Percentiles rank a stretch among this genome's conserved stretches.
phyloP scores from a whole-genome alignment of 2,329 filamentous ascomycete species.

The Neocucurbitaria cava region DNA sequence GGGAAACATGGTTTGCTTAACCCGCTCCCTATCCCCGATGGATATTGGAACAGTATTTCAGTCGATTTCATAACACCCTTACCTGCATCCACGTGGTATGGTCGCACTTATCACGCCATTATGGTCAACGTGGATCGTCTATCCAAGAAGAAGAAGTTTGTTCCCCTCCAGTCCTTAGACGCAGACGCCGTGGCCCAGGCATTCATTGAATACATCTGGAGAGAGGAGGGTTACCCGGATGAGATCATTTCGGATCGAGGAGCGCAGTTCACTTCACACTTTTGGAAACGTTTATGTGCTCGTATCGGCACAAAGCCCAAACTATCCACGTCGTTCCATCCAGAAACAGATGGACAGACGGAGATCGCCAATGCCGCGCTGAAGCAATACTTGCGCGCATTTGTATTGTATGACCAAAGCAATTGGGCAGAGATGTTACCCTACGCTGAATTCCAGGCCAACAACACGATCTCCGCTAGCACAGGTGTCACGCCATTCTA shows the following conservation, averaged over 20 bases:
- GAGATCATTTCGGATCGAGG: slow-evolving; percentile 7
- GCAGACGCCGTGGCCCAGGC: too few relatives aligned
- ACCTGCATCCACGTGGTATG: too few relatives aligned
- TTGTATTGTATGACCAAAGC: slow-evolving; percentile 1
- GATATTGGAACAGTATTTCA: too few relatives aligned
- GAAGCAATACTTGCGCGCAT: slow-evolving; percentile 3
- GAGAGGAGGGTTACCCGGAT: not conserved
- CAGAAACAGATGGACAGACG: slow-evolving; percentile 7
- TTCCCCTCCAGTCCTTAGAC: too few relatives aligned
- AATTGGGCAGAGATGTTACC: slow-evolving; percentile 5
- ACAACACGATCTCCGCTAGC: not conserved
- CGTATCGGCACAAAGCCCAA: not conserved
- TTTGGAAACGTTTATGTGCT: not conserved
- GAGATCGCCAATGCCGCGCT: slow-evolving; percentile 1
- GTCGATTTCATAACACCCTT: too few relatives aligned
- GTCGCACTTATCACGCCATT: too few relatives aligned
- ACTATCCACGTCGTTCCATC: slow-evolving; percentile 11
- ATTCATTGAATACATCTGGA: not conserved
- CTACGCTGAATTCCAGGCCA: not conserved
- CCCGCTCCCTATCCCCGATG: too few relatives aligned
- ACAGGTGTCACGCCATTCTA: not conserved
- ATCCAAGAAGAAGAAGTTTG: too few relatives aligned
- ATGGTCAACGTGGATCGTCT: too few relatives aligned
- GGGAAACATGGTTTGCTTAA: too few relatives aligned
- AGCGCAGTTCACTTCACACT: slow-evolving; percentile 4